Conservation (phyloP, 2,329 filamentous ascomycete species). For the Colletotrichum caudatum region DNA sequence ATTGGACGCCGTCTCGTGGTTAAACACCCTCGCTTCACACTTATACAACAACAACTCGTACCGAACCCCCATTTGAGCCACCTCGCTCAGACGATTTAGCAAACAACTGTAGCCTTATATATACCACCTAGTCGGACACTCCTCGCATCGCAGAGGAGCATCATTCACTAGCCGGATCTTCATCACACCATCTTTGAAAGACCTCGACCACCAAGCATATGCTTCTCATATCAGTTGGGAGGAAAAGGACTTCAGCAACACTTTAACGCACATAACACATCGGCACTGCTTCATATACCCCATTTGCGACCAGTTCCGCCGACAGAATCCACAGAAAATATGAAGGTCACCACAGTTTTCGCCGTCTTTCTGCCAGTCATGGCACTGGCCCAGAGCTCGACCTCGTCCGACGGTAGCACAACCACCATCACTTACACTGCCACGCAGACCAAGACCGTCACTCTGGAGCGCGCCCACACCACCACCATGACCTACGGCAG, state of each 20-base stretch:
- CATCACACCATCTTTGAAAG: slow-evolving; percentile 14
- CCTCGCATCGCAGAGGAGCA: background rate
- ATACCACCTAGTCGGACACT: slow-evolving; percentile 18
- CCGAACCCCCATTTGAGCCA: slow-evolving; percentile 28
- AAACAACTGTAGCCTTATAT: slow-evolving; percentile 22
- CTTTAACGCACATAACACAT: slow-evolving; percentile 28
- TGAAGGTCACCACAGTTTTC: slow-evolving; percentile 58
- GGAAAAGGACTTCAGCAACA: slow-evolving; percentile 28
- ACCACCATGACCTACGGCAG: slow-evolving; percentile 54
- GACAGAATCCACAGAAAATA: slow-evolving; percentile 45
- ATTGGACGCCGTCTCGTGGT: slow-evolving; percentile 43
- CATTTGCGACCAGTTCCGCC: slow-evolving; percentile 35
- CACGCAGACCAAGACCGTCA: slow-evolving; percentile 61
- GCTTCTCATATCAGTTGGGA: slow-evolving; percentile 38
- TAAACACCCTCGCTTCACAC: slow-evolving; percentile 28
- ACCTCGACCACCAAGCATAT: slow-evolving; percentile 1
- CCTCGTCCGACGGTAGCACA: slow-evolving; percentile 45
- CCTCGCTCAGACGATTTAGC: slow-evolving; percentile 20
- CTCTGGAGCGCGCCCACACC: slow-evolving; percentile 52
- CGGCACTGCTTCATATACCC: slow-evolving; percentile 12
- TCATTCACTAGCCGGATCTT: slow-evolving; percentile 6
- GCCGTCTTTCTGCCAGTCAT: slow-evolving; percentile 66
- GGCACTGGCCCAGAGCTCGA: slow-evolving; percentile 59
- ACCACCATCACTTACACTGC: slow-evolving; percentile 63
- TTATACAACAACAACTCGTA: background rate